Percentiles rank a stretch among this genome's conserved stretches.
Conservation (phyloP, 129 eudicot genomes). For the Sambucus nigra region DNA sequence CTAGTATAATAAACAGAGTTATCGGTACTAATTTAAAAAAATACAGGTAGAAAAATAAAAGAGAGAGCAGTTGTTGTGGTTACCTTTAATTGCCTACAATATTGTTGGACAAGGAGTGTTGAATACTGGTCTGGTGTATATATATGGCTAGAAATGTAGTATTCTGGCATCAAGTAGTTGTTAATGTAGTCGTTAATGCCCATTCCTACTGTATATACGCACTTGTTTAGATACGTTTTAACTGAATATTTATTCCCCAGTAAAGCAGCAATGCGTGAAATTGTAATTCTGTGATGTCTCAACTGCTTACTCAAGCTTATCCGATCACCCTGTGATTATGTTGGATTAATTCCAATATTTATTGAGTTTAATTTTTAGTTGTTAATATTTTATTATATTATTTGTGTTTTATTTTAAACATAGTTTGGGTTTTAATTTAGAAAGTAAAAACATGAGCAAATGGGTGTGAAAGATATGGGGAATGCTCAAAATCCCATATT, state of each 20-base stretch:
- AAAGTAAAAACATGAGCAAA: too few relatives aligned
- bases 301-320: slow-evolving; percentile 30
- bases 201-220: slow-evolving; percentile 28
- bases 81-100: slow-evolving; percentile 23
- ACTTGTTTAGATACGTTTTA: slow-evolving; percentile 21
- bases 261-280: slow-evolving; percentile 8
- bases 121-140: slow-evolving; percentile 24
- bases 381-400: too few relatives aligned
- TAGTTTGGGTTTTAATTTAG: background rate
- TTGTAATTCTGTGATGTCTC: slow-evolving; percentile 23
- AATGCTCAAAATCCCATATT: too few relatives aligned
- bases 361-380: too few relatives aligned
- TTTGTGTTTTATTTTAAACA: too few relatives aligned
- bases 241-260: slow-evolving; percentile 20
- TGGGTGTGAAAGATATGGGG: too few relatives aligned
- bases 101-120: slow-evolving; percentile 21
- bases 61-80: background rate
- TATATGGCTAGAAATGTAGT: slow-evolving; percentile 22
- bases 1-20: slow-evolving; percentile 9
- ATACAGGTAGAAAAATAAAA: background rate
- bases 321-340: slow-evolving; percentile 29
- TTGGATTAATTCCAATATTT: too few relatives aligned
- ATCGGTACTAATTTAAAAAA: background rate
- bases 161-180: slow-evolving; percentile 33
- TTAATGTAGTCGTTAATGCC: slow-evolving; percentile 49